Evolutionary conservation across 495 filamentous ascomycete genomes (phyloP).

Genomic region (Penicillium turbatum): DNA sequence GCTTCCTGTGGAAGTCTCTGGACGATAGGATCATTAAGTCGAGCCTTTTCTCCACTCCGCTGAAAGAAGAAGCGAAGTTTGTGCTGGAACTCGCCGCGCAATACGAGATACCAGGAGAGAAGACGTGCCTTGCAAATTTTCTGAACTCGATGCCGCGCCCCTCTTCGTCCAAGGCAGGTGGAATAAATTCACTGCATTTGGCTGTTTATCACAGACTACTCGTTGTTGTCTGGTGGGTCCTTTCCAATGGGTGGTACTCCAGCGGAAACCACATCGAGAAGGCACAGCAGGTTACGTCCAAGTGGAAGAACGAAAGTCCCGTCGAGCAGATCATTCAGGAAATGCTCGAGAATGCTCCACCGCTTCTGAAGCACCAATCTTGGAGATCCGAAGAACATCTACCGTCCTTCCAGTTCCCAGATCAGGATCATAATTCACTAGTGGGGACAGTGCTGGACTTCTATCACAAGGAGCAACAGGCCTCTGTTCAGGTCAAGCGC

Average conservation of each 20-base stretch:
- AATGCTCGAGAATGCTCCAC: conserved; percentile 8
- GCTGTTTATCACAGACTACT: conserved; percentile 4
- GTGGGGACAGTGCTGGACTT: neutral
- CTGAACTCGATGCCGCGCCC: neutral
- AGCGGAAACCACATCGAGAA: conserved; percentile 10
- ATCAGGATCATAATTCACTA: neutral
- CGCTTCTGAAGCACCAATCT: conserved; percentile 1
- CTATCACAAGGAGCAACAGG: neutral
- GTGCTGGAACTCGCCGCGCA: conserved; percentile 2
- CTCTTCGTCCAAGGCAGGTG: neutral
- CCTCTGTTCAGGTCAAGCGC: neutral
- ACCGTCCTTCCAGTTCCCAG: neutral
- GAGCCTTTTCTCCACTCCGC: neutral
- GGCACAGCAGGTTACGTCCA: neutral
- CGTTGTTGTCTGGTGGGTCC: conserved; percentile 16
- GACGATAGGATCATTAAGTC: neutral
- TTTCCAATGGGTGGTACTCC: conserved; percentile 12
- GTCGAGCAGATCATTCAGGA: neutral
- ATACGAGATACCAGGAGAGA: neutral
- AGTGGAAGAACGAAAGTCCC: neutral
- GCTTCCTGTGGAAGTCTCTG: neutral
- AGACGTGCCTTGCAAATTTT: neutral
- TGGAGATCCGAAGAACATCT: neutral
- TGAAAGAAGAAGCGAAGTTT: neutral
- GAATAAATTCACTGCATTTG: conserved; percentile 1